These are phyloP conservation scores for Vitis amurensis DNA, from an alignment of 164 flowering plant species.

Conservation along the genomic window DNA sequence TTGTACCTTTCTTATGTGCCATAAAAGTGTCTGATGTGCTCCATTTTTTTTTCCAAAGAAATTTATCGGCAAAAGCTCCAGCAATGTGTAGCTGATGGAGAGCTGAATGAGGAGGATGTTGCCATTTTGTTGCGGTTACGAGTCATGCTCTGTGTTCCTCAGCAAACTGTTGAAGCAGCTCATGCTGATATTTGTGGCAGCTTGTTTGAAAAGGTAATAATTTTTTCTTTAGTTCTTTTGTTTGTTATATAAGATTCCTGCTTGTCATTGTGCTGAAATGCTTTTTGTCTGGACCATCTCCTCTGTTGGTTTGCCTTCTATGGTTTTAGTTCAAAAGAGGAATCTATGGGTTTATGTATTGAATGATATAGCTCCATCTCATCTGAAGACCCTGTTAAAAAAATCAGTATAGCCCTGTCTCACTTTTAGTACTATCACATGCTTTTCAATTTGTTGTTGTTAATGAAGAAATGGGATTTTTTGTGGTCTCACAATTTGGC, in stretches of 20 bases:
- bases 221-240: constrained; percentile 6
- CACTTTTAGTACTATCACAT: too few species aligned
- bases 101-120: constrained; percentile 76
- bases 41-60: constrained; percentile 41
- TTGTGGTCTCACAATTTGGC: too few species aligned
- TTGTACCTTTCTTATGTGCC: not conserved
- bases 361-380: too few species aligned
- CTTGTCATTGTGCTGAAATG: not conserved
- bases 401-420: not conserved
- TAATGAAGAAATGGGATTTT: too few species aligned
- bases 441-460: too few species aligned
- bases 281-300: too few species aligned
- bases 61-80: constrained; percentile 93
- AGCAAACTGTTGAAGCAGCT: constrained; percentile 82
- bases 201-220: constrained; percentile 86
- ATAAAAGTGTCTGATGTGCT: not conserved
- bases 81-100: constrained; percentile 76
- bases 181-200: constrained; percentile 94
- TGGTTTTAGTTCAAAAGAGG: not conserved
- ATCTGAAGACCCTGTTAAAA: too few species aligned
- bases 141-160: constrained; percentile 92
- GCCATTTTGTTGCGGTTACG: constrained; percentile 66
- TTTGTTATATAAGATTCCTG: not conserved
- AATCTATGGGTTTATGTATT: too few species aligned
- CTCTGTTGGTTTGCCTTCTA: not conserved